Conservation (phyloP, 2,329 filamentous ascomycete genomes). For the Fusarium decemcellulare region DNA sequence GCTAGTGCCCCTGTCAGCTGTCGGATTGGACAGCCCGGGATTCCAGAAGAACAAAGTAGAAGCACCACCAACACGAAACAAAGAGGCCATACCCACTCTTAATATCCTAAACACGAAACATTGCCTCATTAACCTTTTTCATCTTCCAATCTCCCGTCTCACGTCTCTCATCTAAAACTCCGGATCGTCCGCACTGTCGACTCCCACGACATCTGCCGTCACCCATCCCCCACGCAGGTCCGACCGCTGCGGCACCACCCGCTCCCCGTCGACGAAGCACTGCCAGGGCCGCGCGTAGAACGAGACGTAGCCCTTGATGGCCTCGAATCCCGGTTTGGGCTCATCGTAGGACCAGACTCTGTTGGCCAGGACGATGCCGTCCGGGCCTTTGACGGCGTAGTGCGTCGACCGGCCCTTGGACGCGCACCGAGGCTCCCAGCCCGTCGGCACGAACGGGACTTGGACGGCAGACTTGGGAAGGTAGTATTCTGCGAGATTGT, state of each 20-base stretch:
- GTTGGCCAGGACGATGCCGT: slow-evolving; percentile 59
- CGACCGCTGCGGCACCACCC: slow-evolving; percentile 70
- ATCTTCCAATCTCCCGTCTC: slow-evolving; percentile 12
- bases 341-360: slow-evolving; percentile 72
- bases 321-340: slow-evolving; percentile 65
- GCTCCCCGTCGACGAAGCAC: slow-evolving; percentile 73
- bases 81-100: slow-evolving; percentile 1
- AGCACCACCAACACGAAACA: slow-evolving; percentile 2
- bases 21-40: slow-evolving; percentile 15
- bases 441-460: slow-evolving; percentile 61
- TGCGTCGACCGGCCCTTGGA: slow-evolving; percentile 75
- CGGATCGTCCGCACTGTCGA: slow-evolving; percentile 60
- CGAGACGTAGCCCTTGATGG: slow-evolving; percentile 69
- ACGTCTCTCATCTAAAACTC: slow-evolving; percentile 41
- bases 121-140: slow-evolving; percentile 7
- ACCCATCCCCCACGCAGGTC: slow-evolving; percentile 78
- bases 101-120: not conserved
- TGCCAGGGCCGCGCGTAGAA: slow-evolving; percentile 75
- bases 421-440: slow-evolving; percentile 66
- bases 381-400: slow-evolving; percentile 62
- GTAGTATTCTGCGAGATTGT: slow-evolving; percentile 67
- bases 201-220: slow-evolving; percentile 70
- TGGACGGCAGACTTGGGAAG: slow-evolving; percentile 66
- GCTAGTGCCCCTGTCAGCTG: slow-evolving; percentile 11
- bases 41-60: slow-evolving; percentile 22